These are phyloP conservation scores for Plasmodium yoelii DNA, from an alignment of 169 alveolate species.

Conservation along the genomic window DNA sequence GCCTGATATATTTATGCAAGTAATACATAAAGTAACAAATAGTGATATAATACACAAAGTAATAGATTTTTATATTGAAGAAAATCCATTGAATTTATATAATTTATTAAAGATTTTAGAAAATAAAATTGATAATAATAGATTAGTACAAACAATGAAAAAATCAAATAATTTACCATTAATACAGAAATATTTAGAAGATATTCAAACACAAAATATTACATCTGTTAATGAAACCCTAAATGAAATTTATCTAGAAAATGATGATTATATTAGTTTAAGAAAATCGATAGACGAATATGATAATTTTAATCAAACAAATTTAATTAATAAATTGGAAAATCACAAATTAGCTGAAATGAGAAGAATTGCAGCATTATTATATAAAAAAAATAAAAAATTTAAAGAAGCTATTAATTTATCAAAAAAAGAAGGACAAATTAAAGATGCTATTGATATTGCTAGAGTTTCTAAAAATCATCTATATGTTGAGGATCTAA, in stretches of 20 bases:
- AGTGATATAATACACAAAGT: conserved; percentile 98
- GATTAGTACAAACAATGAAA: conserved; percentile 93
- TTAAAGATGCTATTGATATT: conserved; percentile 80
- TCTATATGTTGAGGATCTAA: conserved; percentile 92
- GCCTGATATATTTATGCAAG: conserved; percentile 83
- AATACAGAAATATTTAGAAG: conserved; percentile 85
- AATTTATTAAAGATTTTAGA: conserved; percentile 88
- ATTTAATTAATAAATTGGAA: conserved; percentile 93
- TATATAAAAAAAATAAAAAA: conserved; percentile 93
- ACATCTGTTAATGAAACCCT: conserved; percentile 98
- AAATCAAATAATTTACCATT: conserved; percentile 88
- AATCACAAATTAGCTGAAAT: conserved; percentile 96
- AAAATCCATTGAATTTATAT: conserved; percentile 98
- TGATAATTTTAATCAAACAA: conserved; percentile 96
- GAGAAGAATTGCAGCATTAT: conserved; percentile 97
- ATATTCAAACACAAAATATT: conserved; percentile 90
- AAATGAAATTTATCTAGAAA: conserved; percentile 97
- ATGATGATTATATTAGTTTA: conserved; percentile 95
- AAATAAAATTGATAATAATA: conserved; percentile 93
- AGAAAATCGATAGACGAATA: conserved; percentile 93
- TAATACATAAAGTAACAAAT: conserved; percentile 86
- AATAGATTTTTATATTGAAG: conserved; percentile 98
- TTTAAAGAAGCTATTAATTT: conserved; percentile 93
- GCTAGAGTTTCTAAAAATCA: conserved; percentile 84
- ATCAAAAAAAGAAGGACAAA: conserved; percentile 88